Base-by-base conservation (phyloP, 2,329 filamentous ascomycete genomes). In the Aureobasidium sp. region DNA sequence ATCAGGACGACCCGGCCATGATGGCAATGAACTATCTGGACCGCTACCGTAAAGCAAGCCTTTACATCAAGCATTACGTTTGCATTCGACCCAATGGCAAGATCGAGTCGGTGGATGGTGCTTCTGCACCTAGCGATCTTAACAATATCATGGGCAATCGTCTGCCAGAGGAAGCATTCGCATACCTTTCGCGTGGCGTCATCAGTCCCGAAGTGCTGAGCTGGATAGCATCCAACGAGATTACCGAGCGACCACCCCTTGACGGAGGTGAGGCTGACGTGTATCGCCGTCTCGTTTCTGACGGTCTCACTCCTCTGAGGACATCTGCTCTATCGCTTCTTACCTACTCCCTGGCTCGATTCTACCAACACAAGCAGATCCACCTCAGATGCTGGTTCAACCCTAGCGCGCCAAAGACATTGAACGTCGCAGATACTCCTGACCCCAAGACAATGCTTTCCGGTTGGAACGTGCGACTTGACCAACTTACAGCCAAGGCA, bases 61-160 rank as follows among this genome's bases (percentile, higher is more conserved):
- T 95, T 82, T 87, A 87, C 1, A 84, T 97, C 54, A 88, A 91
- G 69, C 93, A 97, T 73, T 92, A 93, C 73, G 87, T 95, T 44
- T 86, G 92, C 69, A 86, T 96, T 66, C 84, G 86, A 37, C 81
- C 85, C 60, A 84, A 84, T 16, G 94, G 94, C 44, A 86, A 88
- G 68, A 83, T 96, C 55, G 83, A 84, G 63, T 88, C 91, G 16
- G 81, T 90, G 68, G 86, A 92, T 67, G 83, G 81, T 60, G 87
- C 90, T 8, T 81, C 85, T 60, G 83, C 91, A 25, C 92, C 94
- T 2, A 83, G 83, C 49, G 92, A 97, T 71, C 87, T 94, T 66
- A 90, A 95, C 71, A 87, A 93, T 69, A 92, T 97, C 71, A 84
- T 97, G 64, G 91, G 91, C 16, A 84, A 95, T 63, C 88, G 92